Conservation (phyloP, 129 eudicot genomes). For the Flaveria brownii region DNA sequence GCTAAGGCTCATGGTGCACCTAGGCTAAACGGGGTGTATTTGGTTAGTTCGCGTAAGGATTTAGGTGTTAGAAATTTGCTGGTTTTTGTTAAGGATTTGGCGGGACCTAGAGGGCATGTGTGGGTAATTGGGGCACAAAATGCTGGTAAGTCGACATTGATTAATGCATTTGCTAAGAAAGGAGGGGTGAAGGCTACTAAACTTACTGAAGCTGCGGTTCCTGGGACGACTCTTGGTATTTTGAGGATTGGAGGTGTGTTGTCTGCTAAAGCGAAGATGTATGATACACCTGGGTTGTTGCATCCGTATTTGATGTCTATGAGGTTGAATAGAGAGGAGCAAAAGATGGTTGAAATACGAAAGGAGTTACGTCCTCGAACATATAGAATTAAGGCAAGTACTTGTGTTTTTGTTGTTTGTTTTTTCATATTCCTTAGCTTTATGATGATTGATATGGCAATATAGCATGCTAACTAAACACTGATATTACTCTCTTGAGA, state of each 20-base stretch:
- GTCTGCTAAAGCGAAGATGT: slow-evolving; percentile 96
- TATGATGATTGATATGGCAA: slow-evolving; percentile 1
- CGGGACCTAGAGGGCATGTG: slow-evolving; percentile 95
- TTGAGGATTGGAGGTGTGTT: slow-evolving; percentile 83
- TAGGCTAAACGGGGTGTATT: slow-evolving; percentile 77
- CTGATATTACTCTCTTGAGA: neutral
- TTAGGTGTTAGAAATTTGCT: slow-evolving; percentile 85
- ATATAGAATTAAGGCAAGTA: slow-evolving; percentile 75
- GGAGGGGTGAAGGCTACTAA: slow-evolving; percentile 69
- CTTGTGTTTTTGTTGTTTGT: slow-evolving; percentile 4
- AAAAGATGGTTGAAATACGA: slow-evolving; percentile 85
- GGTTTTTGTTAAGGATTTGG: slow-evolving; percentile 70
- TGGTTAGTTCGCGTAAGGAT: slow-evolving; percentile 94
- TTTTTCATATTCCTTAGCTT: neutral
- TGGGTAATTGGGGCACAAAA: slow-evolving; percentile 98
- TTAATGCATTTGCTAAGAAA: slow-evolving; percentile 87
- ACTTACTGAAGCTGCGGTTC: slow-evolving; percentile 94
- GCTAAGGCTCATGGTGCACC: slow-evolving; percentile 93
- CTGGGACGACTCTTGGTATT: slow-evolving; percentile 97
- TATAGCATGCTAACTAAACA: neutral
- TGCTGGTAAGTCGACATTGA: slow-evolving; percentile 93
- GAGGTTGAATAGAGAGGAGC: slow-evolving; percentile 93
- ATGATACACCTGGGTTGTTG: slow-evolving; percentile 91
- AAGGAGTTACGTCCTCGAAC: slow-evolving; percentile 83
- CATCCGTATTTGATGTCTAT: slow-evolving; percentile 92